Evolutionary conservation across 306 rosid genomes (phyloP), one percentile per base, ranked within the genome.

Genomic region (Casuarina glauca): DNA sequence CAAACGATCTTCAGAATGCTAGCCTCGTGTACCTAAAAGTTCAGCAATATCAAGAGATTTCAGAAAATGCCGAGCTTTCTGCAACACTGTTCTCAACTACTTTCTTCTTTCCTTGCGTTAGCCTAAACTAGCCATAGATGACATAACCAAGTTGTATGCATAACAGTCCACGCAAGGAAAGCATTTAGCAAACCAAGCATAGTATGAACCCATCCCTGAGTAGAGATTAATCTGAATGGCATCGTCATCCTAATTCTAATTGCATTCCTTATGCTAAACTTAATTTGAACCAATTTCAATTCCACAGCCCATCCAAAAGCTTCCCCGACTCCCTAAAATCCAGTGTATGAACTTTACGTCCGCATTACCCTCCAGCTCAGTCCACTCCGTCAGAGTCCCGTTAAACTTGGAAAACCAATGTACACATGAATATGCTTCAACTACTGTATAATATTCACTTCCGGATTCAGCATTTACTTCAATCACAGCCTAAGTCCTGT

Each of bases 1-100:
- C 99, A 95, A 75, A 82, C 84, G 78, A 93, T 76, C 86, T 91
- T 95, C 20, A 81, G 80, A 58, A 91, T 80, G 54, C 82, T 87
- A 74, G 83, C 86, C 50, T 86, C 90, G 13, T 80, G 85, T 39
- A 84, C 88, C 99, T 93, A 79, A 53, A 71, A 46, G 67, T 79
- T 26, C 58, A 75, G 41, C 26, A 7, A 66, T 41, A 66, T 41
- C 70, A 66, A 41, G 39, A 58, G 39, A 19, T 7, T 7, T 26
- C 64, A 58, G 19, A 52, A 1, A 9, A 32, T 8, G 26, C 36
- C 64, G 20, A 20, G n/a, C 4, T 58, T 58, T 58, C 64, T 7
- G 39, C 39, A 41, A 17, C 51, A 41, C 32, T 70, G 42, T 38
- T 58, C 36, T 11, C 26, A 54, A 76, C 2, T 4, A 52, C 7